Evolutionary conservation across 176 grass and related monocot species (phyloP), one percentile per base, ranked within the genome.

Genomic region (Rhynchospora pubera): DNA sequence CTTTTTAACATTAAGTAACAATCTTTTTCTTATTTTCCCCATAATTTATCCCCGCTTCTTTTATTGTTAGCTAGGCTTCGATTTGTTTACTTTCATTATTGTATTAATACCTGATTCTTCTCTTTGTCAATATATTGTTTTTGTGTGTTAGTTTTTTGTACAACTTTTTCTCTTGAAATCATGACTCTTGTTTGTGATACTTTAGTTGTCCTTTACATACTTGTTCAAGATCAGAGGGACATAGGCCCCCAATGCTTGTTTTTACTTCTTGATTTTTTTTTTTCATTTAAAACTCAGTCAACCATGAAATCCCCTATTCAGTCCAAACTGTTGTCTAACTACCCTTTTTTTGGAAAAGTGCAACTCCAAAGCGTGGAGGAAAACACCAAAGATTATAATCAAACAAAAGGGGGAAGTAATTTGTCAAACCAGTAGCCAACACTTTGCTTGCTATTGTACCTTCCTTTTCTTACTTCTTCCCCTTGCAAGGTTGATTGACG

Each of bases 401-500:
- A 76, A 50, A 28, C 67, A 50, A 53, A 75, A 28, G 28, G 71
- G 71, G 26, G 15, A 68, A 22, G 14, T 75, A 52, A 24, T 75
- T 26, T 75, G 46, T 75, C 46, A 53, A 75, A 75, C 21, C 14
- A 43, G 65, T 67, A 67, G 14, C 46, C 43, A 72, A 72, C 3
- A 23, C 69, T 47, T 53, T 8, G 28, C 26, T 75, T 28, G 47
- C 12, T 75, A 30, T 13, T 11, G 14, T 52, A 53, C 1, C 6
- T 26, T 4, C 9, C 19, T 61, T n/a, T 12, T 80, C 24, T 79
- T 68, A 1, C 74, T n/a, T 83, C 68, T 13, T 76, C 87, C 24
- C 22, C 16, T 53, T 74, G 14, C 45, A 60, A 97, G 94, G 91
- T 91, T 97, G 88, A 97, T 97, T 28, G 94, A 97, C 30, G 92